Evolutionary conservation across 441 rosid genomes (phyloP), one percentile per base, ranked within the genome.

Genomic region (Erodium trifolium): DNA sequence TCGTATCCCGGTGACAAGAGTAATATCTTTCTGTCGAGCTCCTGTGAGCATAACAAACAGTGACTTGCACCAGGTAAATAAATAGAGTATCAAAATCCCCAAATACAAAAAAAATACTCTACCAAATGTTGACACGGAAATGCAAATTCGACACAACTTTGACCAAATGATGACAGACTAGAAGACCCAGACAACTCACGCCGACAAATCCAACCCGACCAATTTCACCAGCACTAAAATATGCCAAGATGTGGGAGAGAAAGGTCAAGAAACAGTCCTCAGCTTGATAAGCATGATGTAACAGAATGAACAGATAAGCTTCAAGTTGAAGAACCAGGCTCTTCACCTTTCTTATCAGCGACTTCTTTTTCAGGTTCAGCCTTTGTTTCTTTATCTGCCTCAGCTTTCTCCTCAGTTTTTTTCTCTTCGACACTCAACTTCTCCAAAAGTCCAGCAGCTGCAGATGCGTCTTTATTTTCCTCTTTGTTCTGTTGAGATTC

Each of bases 391-490:
- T 73, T 73, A 63, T 78, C 84, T 43, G 63, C 81, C 34, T 14
- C 78, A 10, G 75, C 70, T 71, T 78, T 83, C 66, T 79, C 88
- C 67, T 79, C 84, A 0, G 76, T 65, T 73, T 85, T 77, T 68
- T 87, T 81, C 66, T 88, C 96, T 74, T 85, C 89, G 45, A 90
- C 89, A 37, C 82, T 85, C 80, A 92, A 75, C 76, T 84, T 85
- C 81, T 85, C 89, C 34, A 92, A 86, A 65, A 80, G 87, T 45
- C 79, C 88, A 64, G 89, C 93, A 10, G 95, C 77, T 12, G 82
- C 84, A 66, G 86, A 64, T 23, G 96, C 91, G 63, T 87, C 95
- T 75, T 81, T 69, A 57, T 82, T 84, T 73, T 89, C 97, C 80
- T 82, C 92, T 71, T 83, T 80, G n/a, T 68, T 35, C 17, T 78